Base-by-base conservation (phyloP, 2,329 filamentous ascomycete genomes). In the Cyphellophora attinorum region DNA sequence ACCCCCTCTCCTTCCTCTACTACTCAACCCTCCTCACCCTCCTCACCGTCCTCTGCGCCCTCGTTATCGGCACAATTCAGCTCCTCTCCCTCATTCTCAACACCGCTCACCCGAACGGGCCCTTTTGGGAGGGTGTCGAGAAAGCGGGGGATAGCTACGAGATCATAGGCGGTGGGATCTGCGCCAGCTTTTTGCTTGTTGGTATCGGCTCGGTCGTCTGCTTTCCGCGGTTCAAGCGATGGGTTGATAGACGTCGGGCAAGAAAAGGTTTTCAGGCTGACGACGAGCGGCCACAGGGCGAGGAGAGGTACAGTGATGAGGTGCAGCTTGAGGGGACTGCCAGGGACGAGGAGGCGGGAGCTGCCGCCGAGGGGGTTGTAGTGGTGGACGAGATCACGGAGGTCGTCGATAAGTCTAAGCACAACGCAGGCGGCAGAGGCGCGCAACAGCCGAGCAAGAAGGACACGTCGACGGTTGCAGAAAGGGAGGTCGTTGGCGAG, bases 71-170 rank as follows among this genome's bases (percentile, higher is more conserved):
- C 14, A 66, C 81, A 11, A 72, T 96, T 15, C 91, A 98, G 56
- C 63, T 94, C 0, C 65, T 96, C 8, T 85, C 78, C 2, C 66
- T 96, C 6, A 68, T 85, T 2, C 65, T 84, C 35, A 85, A 88
- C 49, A 79, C 89, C 1, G 79, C 81, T 0, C 19, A 32, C 5
- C 40, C 43, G 10, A 37, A 25, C 3, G 86, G 85, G 0, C 58
- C 57, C n/a, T 95, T 96, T 58, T 96, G 91, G 91, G 79, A 93
- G 34, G 88, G 86, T 1, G 81, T 96, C 0, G 72, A 76, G 32
- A 72, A 68, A 1, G 76, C 81, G 1, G 77, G 82, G 0, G 84
- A 94, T 44, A 70, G 86, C 53, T 94, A 85, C 48, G 85, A 93
- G 57, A 73, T 89, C 40, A 79, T 94, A 29, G 86, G 88, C 6